Evolutionary conservation across 2,329 filamentous ascomycete genomes (phyloP).

Genomic region (Huntiella savannae): DNA sequence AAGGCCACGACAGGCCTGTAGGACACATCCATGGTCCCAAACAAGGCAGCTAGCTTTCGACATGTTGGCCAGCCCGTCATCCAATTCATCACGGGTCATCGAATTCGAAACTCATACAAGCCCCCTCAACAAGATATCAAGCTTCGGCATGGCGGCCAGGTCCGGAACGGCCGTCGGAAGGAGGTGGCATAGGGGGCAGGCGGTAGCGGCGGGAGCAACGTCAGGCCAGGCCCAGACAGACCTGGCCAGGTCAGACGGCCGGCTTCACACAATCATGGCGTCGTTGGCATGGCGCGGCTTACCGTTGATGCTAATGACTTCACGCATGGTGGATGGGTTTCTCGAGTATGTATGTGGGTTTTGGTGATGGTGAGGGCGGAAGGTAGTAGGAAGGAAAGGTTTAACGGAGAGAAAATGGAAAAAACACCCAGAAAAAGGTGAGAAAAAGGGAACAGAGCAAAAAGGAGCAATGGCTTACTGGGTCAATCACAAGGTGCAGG

Average conservation of each 20-base stretch:
- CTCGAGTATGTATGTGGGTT: slow-evolving; percentile 4
- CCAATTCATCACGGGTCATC: too few species aligned
- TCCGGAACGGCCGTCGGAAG: too few species aligned
- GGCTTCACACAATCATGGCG: too few species aligned
- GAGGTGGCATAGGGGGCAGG: too few species aligned
- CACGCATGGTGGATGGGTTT: slow-evolving; percentile 55
- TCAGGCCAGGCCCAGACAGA: neutral
- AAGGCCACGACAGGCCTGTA: too few species aligned
- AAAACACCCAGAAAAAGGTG: slow-evolving; percentile 11
- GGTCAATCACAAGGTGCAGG: slow-evolving; percentile 16
- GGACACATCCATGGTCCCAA: too few species aligned
- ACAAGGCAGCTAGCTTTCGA: too few species aligned
- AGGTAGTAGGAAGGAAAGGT: slow-evolving; percentile 5
- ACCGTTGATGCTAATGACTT: slow-evolving; percentile 99
- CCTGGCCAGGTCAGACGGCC: neutral
- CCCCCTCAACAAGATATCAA: too few species aligned
- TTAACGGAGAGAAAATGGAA: slow-evolving; percentile 4
- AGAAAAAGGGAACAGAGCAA: slow-evolving; percentile 14
- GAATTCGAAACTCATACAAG: too few species aligned
- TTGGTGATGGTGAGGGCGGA: slow-evolving; percentile 1
- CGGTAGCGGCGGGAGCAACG: neutral
- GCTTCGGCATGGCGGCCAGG: too few species aligned
- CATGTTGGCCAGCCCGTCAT: too few species aligned
- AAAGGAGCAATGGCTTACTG: slow-evolving; percentile 16
- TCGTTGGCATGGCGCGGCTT: slow-evolving; percentile 21